Evolutionary conservation across 805 yeast genomes (phyloP).

Genomic region (Barnettozyma populi): DNA sequence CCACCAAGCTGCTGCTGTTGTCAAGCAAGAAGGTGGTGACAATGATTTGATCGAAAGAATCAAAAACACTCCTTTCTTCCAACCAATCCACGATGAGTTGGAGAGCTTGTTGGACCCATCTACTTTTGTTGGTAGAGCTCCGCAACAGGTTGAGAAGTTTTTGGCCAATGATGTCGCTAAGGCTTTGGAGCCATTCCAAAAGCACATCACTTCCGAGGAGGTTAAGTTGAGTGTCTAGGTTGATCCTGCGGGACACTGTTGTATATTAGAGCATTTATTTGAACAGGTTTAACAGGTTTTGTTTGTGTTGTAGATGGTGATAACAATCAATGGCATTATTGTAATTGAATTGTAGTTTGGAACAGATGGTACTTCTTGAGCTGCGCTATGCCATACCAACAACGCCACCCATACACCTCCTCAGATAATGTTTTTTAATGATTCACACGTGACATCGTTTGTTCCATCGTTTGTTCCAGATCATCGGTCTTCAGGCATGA

Average conservation of each 20-base stretch:
- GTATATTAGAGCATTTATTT: slow-evolving; percentile 4
- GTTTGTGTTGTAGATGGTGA: too few relatives aligned
- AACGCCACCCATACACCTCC: too few relatives aligned
- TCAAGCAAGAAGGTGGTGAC: slow-evolving; percentile 97
- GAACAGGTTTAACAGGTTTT: background rate
- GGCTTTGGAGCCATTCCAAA: slow-evolving; percentile 67
- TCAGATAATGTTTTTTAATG: too few relatives aligned
- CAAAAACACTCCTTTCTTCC: slow-evolving; percentile 69
- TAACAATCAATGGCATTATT: too few relatives aligned
- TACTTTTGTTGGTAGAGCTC: slow-evolving; percentile 97
- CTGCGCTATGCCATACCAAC: too few relatives aligned
- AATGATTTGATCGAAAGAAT: slow-evolving; percentile 92
- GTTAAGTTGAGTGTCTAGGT: slow-evolving; percentile 72
- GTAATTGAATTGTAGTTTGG: too few relatives aligned
- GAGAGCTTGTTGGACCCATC: slow-evolving; percentile 81
- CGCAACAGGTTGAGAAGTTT: slow-evolving; percentile 94
- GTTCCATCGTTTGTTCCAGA: too few relatives aligned
- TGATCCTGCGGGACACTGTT: background rate
- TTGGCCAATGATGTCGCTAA: slow-evolving; percentile 76
- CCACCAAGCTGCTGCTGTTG: slow-evolving; percentile 96
- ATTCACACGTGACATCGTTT: too few relatives aligned
- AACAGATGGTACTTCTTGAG: too few relatives aligned
- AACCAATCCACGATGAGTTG: slow-evolving; percentile 83
- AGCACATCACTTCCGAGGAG: slow-evolving; percentile 55
- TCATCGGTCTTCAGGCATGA: too few relatives aligned